phyloP scores from a whole-genome alignment of 2,329 filamentous ascomycete genomes.

The Epichloe sylvatica region DNA sequence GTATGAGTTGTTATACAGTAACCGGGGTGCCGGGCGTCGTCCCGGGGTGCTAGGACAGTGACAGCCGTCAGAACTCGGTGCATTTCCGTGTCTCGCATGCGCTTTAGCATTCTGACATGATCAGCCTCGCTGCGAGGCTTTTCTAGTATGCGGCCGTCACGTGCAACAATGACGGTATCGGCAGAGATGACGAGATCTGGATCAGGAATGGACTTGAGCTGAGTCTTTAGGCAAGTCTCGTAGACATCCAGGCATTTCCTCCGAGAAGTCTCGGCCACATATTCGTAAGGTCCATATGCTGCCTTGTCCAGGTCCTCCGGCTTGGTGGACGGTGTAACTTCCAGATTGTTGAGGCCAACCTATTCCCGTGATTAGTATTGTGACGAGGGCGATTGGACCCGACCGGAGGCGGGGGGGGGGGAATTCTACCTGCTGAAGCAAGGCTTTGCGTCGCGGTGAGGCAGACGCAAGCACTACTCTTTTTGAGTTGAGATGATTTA shows the following conservation, averaged over 20 bases:
- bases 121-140: constrained; percentile 74
- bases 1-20: constrained; percentile 71
- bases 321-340: constrained; percentile 69
- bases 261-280: constrained; percentile 75
- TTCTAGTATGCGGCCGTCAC: constrained; percentile 67
- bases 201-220: constrained; percentile 40
- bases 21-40: constrained; percentile 68
- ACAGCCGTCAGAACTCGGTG: constrained; percentile 84
- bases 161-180: constrained; percentile 76
- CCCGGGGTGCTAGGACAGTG: constrained; percentile 67
- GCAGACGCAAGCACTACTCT: constrained; percentile 81
- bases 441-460: constrained; percentile 69
- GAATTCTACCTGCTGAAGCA: constrained; percentile 52
- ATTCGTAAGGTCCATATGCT: constrained; percentile 66
- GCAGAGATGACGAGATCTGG: constrained; percentile 78
- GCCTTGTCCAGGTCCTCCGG: constrained; percentile 76
- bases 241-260: constrained; percentile 71
- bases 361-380: constrained; percentile 21
- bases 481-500: constrained; percentile 62
- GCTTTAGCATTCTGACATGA: constrained; percentile 71
- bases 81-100: constrained; percentile 58
- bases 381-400: background rate
- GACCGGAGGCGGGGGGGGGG: too few species aligned
- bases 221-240: constrained; percentile 28
- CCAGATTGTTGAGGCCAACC: constrained; percentile 68